Percentiles rank a stretch among this genome's conserved stretches.
phyloP scores from a whole-genome alignment of 495 filamentous ascomycete genomes.

The Hypoxylon lienhwacheense region DNA sequence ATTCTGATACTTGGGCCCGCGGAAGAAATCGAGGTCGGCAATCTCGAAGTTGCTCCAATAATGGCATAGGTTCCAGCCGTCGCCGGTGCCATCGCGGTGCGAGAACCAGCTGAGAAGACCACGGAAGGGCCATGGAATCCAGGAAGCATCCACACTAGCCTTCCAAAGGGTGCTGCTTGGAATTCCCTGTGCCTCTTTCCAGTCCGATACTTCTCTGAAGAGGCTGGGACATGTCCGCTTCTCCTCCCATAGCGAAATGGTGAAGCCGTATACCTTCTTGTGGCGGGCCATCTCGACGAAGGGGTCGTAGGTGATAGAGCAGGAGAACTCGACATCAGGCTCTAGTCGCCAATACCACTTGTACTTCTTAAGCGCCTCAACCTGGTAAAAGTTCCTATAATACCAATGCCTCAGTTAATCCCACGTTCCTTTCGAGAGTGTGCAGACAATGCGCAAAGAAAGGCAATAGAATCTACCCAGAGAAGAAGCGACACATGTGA shows the following conservation, averaged over 20 bases:
- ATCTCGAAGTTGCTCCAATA: conserved; percentile 65
- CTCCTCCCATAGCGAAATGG: conserved; percentile 55
- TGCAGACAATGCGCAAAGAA: too few species aligned
- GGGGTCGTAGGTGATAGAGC: conserved; percentile 59
- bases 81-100: conserved; percentile 42
- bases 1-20: conserved; percentile 50
- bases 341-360: conserved; percentile 61
- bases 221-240: conserved; percentile 52
- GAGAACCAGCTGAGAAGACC: conserved; percentile 42
- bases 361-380: conserved; percentile 47
- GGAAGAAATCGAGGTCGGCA: conserved; percentile 57
- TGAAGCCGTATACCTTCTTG: conserved; percentile 56
- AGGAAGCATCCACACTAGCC: conserved; percentile 43
- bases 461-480: conserved; percentile 61
- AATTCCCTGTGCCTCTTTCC: conserved; percentile 42
- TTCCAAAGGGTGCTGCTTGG: conserved; percentile 44
- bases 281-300: conserved; percentile 57
- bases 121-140: conserved; percentile 46
- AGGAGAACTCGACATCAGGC: conserved; percentile 55
- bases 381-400: conserved; percentile 61
- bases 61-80: conserved; percentile 57
- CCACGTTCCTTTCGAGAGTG: too few species aligned
- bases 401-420: conserved; percentile 1
- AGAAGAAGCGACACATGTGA: conserved; percentile 97
- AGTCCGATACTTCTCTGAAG: conserved; percentile 51